A percentile compares a stretch with the other conserved stretches of the same genome.
phyloP scores from a whole-genome alignment of 1,284 basidiomycete species.

The Cryptococcus neoformans region DNA sequence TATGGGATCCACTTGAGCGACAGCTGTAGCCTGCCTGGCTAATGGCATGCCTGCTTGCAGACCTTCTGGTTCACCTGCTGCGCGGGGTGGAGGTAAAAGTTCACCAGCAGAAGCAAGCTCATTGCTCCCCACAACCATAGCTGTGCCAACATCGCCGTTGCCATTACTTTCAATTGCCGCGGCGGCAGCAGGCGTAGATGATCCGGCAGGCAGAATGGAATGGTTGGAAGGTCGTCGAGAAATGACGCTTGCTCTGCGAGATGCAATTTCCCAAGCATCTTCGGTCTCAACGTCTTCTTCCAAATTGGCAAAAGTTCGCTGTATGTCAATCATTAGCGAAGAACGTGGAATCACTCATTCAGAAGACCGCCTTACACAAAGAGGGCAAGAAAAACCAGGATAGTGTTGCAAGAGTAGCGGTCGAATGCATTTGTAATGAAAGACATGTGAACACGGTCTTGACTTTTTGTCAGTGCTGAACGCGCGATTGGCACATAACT shows the following conservation, averaged over 20 bases:
- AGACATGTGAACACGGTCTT: constrained; percentile 86
- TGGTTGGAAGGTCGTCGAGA: constrained; percentile 39
- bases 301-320: constrained; percentile 83
- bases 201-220: constrained; percentile 23
- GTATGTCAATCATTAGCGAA: constrained; percentile 3
- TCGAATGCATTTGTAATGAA: constrained; percentile 98
- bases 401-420: constrained; percentile 83
- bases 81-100: constrained; percentile 7
- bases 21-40: constrained; percentile 20
- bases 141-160: constrained; percentile 17
- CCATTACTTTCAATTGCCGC: constrained; percentile 2
- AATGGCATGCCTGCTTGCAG: not conserved
- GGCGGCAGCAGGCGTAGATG: not conserved
- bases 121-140: constrained; percentile 13
- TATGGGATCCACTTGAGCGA: constrained; percentile 4
- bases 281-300: constrained; percentile 92
- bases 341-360: not conserved
- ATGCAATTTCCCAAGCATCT: constrained; percentile 49
- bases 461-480: not conserved
- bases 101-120: constrained; percentile 22
- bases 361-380: constrained; percentile 58
- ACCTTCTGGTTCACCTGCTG: not conserved
- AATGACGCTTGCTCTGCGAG: constrained; percentile 41
- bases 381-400: constrained; percentile 91
- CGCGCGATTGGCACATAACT: constrained; percentile 10